Conservation (phyloP, 176 grass and related monocot species). For the Secale cereale region DNA sequence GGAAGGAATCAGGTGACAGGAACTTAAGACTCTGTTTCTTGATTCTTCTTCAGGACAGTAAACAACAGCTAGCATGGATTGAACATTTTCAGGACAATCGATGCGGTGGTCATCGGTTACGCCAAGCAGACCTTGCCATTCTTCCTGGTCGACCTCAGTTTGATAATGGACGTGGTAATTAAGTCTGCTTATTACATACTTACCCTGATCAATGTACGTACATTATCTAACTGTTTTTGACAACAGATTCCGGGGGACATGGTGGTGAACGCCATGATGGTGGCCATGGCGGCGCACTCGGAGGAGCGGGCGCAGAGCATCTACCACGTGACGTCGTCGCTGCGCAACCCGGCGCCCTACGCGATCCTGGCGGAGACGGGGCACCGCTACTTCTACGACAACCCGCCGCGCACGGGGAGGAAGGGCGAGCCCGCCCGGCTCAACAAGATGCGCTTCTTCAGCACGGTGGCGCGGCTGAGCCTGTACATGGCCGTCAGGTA, state of each 20-base stretch:
- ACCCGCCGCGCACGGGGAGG: background rate
- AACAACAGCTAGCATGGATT: background rate
- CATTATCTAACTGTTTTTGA: background rate
- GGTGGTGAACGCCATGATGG: background rate
- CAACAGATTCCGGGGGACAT: background rate
- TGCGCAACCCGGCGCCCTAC: background rate
- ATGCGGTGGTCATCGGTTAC: constrained; percentile 48
- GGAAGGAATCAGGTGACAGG: constrained; percentile 43
- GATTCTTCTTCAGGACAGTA: background rate
- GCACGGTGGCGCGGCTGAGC: background rate
- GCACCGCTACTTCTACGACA: background rate
- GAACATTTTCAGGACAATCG: constrained; percentile 41
- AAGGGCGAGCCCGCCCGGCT: background rate
- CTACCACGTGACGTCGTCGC: background rate
- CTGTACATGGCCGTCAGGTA: background rate
- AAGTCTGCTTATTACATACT: background rate
- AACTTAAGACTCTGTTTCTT: background rate
- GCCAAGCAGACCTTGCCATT: constrained; percentile 38
- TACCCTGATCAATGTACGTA: background rate
- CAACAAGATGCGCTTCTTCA: background rate
- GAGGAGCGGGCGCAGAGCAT: background rate
- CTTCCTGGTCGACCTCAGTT: background rate
- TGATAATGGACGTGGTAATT: background rate
- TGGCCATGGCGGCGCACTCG: background rate
- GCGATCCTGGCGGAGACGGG: background rate